These are phyloP conservation scores for Plenodomus biglobosus DNA, from an alignment of 2,329 filamentous ascomycete species.

Conservation along the genomic window DNA sequence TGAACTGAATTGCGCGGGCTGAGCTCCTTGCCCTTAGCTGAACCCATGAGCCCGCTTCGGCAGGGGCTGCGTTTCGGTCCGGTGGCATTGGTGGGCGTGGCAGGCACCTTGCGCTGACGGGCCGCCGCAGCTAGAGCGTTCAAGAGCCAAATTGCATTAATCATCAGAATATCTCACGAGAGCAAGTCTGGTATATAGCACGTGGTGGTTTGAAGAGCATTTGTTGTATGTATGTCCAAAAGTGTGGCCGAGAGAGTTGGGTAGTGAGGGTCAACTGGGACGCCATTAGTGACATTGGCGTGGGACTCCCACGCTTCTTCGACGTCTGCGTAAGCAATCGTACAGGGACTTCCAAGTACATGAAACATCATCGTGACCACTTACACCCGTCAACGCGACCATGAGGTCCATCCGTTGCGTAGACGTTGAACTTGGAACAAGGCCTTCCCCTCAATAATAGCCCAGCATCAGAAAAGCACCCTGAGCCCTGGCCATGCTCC, in stretches of 20 bases:
- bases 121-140: neutral
- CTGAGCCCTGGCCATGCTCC: constrained; percentile 10
- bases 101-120: neutral
- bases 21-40: neutral
- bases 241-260: neutral
- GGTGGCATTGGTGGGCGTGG: neutral
- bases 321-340: neutral
- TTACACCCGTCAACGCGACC: neutral
- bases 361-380: neutral
- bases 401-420: neutral
- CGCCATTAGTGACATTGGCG: neutral
- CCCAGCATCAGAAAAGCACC: constrained; percentile 11
- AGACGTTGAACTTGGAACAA: neutral
- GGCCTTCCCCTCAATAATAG: neutral
- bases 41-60: neutral
- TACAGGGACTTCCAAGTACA: neutral
- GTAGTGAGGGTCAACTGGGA: neutral
- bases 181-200: neutral
- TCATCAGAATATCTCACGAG: neutral
- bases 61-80: neutral
- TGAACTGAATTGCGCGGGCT: neutral
- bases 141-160: neutral
- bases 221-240: neutral
- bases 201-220: neutral
- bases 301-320: neutral